Evolutionary conservation across 352 stramenopile species (phyloP).

Genomic region (Phytophthora kernoviae): DNA sequence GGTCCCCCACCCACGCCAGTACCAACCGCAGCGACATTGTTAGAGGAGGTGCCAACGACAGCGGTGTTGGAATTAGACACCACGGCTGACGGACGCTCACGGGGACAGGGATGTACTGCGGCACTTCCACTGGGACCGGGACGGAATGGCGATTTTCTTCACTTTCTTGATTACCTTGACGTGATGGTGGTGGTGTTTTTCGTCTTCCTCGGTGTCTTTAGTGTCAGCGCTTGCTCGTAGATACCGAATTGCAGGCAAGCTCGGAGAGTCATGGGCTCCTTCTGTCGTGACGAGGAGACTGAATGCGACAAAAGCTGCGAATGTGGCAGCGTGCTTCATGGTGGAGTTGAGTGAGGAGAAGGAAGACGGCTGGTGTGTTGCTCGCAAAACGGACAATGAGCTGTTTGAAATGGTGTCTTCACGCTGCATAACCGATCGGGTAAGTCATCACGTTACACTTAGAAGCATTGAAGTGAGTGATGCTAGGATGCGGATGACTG

Average conservation of each 20-base stretch:
- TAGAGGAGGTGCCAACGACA: slow-evolving; percentile 5
- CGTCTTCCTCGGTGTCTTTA: slow-evolving; percentile 11
- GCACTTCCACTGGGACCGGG: slow-evolving; percentile 27
- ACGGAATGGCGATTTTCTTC: slow-evolving; percentile 39
- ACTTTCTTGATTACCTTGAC: slow-evolving; percentile 28
- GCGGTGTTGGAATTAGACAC: slow-evolving; percentile 28
- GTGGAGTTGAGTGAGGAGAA: background rate
- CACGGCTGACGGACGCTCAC: slow-evolving; percentile 28
- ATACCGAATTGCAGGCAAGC: slow-evolving; percentile 10
- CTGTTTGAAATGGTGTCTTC: background rate
- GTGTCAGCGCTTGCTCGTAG: slow-evolving; percentile 10
- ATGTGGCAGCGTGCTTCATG: slow-evolving; percentile 20
- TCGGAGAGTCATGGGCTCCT: slow-evolving; percentile 1
- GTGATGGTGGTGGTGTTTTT: slow-evolving; percentile 17
- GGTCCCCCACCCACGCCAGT: no score
- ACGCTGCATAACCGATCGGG: background rate
- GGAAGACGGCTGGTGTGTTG: background rate
- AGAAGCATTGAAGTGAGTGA: background rate
- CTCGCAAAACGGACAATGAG: slow-evolving; percentile 2
- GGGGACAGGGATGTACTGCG: slow-evolving; percentile 31
- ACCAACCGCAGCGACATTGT: no score
- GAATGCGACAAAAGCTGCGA: slow-evolving; percentile 20
- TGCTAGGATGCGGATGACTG: background rate
- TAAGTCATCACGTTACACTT: background rate
- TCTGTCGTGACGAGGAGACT: slow-evolving; percentile 15